Evolutionary conservation across 2,329 filamentous ascomycete genomes (phyloP).

Genomic region (Diaporthe sp.): DNA sequence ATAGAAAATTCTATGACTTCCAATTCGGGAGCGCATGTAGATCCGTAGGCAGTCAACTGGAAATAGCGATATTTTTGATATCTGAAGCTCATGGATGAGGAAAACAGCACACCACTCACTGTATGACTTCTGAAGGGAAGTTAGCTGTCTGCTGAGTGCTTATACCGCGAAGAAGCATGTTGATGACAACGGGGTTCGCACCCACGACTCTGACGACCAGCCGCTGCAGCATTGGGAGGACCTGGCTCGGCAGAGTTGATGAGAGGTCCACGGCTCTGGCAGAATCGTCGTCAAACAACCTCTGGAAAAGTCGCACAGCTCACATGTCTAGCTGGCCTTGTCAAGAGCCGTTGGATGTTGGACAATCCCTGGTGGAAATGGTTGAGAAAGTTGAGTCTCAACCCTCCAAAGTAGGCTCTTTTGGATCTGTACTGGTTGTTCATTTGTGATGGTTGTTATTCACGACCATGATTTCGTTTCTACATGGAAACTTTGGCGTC

Average conservation of each 20-base stretch:
- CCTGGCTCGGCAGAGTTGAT: too few species aligned
- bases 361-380: not conserved
- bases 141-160: too few species aligned
- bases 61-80: too few species aligned
- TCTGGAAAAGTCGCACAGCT: not conserved
- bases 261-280: not conserved
- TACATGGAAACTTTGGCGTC: not conserved
- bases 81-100: too few species aligned
- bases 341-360: not conserved
- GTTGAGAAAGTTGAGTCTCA: not conserved
- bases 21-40: too few species aligned
- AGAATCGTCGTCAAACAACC: not conserved
- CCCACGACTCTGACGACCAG: not conserved
- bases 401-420: not conserved
- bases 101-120: too few species aligned
- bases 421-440: too few species aligned
- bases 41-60: too few species aligned
- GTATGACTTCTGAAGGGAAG: too few species aligned
- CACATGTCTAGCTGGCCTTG: not conserved
- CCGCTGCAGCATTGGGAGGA: not conserved
- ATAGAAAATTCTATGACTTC: too few species aligned
- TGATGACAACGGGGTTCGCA: not conserved
- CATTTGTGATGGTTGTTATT: not conserved
- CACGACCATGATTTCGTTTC: not conserved
- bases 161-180: not conserved